Base-by-base conservation (phyloP, 768 basidiomycete genomes). In the Lactarius hengduanensis region DNA sequence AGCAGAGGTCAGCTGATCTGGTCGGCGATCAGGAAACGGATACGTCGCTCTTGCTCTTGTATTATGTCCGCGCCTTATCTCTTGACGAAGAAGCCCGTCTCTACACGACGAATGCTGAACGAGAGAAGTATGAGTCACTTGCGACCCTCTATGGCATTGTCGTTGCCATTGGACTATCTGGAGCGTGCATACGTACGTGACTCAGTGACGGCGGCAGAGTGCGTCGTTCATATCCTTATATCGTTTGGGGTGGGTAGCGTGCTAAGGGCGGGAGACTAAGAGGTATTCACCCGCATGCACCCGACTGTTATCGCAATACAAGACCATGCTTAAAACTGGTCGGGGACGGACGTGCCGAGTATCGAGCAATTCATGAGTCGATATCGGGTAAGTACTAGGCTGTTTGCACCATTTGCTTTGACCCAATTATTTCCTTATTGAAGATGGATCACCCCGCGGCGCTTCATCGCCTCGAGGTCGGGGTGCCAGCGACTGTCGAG, bases 281-380 rank as follows among this genome's bases (percentile, higher is more conserved):
- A 97, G 95, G 82, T 99, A 98, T 76, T 94, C 94, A 69, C 96
- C 94, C 63, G 95, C 94, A 67, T 99, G 96, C 76, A 95, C 93
- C 16, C 85, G 91, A 47, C 79, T 99, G n/a, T 78, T 98, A 16
- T 92, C 94, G 8, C 95, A 97, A 77, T 98, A 97, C 81, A 97
- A 97, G 84, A 96, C 94, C 0, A 93, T 97, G 87, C 80, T 95
- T 67, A 97, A n/a, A 94, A 78, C 83, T 98, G n/a, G 90, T 98
- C 13, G 88, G 88, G 20, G 87, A 93, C 62, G 90, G n/a, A 90
- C 26, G 92, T 96, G 10, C 86, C 86, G 0, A 89, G 85, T 34
- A 84, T 98, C 47, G 96, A 98, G 71, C 84, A 88, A 22, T 99
- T 98, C 78, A 96, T 97, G 94, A 80, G 81, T 60, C 85, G 89